Conservation (phyloP, 2,329 filamentous ascomycete genomes). For the Annulohypoxylon truncatum region DNA sequence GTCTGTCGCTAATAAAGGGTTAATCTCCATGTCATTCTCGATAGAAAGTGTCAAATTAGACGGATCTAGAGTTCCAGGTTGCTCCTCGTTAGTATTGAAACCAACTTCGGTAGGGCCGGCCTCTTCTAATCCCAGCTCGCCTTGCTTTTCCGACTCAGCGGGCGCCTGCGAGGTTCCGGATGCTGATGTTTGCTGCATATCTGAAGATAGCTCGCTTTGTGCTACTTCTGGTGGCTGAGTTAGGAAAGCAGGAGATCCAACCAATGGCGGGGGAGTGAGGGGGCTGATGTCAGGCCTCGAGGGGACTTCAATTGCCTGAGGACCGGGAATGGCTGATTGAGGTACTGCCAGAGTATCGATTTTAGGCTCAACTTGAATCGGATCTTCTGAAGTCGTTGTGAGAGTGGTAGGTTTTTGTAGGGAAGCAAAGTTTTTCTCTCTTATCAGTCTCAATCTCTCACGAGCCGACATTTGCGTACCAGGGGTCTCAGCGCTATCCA, state of each 20-base stretch:
- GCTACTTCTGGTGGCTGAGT: constrained; percentile 25
- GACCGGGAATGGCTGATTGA: constrained; percentile 15
- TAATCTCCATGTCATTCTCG: constrained; percentile 45
- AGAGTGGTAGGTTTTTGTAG: constrained; percentile 3
- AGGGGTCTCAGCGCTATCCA: constrained; percentile 38
- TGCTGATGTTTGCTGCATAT: constrained; percentile 19
- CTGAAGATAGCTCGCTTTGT: constrained; percentile 10
- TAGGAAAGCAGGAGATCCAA: constrained; percentile 33
- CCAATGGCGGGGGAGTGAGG: constrained; percentile 21
- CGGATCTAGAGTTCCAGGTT: constrained; percentile 47
- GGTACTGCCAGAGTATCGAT: constrained; percentile 5
- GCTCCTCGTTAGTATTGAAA: constrained; percentile 42
- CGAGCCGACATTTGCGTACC: constrained; percentile 37
- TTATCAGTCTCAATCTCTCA: constrained; percentile 44
- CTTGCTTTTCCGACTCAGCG: constrained; percentile 12
- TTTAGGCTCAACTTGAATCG: neutral
- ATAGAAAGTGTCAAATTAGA: constrained; percentile 49
- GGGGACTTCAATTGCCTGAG: constrained; percentile 11
- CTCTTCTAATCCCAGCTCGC: constrained; percentile 19
- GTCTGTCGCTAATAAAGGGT: constrained; percentile 46
- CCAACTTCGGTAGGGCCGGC: constrained; percentile 17
- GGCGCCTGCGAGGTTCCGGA: constrained; percentile 22
- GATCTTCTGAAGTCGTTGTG: neutral
- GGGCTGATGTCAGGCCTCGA: constrained; percentile 13
- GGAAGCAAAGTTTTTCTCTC: constrained; percentile 39